Base-by-base conservation (phyloP, 805 yeast genomes). In the Millerago galiae region DNA sequence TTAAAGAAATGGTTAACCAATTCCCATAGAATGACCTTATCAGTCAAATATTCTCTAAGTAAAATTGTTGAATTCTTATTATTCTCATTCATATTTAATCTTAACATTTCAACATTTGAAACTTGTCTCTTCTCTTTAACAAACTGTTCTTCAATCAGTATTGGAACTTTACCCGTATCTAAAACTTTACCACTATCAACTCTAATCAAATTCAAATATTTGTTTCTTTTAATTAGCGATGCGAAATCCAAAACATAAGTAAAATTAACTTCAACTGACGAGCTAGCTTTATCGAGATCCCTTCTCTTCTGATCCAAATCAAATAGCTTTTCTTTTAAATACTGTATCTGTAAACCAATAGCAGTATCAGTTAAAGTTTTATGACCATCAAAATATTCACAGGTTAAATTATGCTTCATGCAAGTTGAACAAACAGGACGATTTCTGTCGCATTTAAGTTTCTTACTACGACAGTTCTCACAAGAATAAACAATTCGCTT, bases 401-500 rank as follows among this genome's bases (percentile, higher is more conserved):
- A 44, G 1, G 30, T 11, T 9, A 28, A 17, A 13, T 34, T 10
- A 21, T 40, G 44, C 16, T 35, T 37, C 9, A 16, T 31, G 32
- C 47, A 44, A 9, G 41, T 40, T 1, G 43, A 30, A 32, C 47
- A 44, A 13, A 13, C 8, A 7, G 47, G 47, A 8, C 44, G 35
- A 3, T 14, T 30, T 21, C 47, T 27, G 21, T 44, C 43, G 16
- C 47, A 44, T 24, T 38, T 41, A n/a, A 44, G 34, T 34, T 44
- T 44, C 26, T 38, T 44, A 5, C 31, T 16, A 12, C 47, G 47
- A 12, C 47, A 44, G 17, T 41, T 38, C 16, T 41, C 44, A 12
- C 47, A 44, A 5, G 47, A 44, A 33, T 44, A 44, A 5, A 44
- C 42, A 1, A 38, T 32, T 32, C 47, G 36, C 12, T 37, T 39